Evolutionary conservation across 139 green algal genomes (phyloP).

Genomic region (Chlamydomonas incerta): DNA sequence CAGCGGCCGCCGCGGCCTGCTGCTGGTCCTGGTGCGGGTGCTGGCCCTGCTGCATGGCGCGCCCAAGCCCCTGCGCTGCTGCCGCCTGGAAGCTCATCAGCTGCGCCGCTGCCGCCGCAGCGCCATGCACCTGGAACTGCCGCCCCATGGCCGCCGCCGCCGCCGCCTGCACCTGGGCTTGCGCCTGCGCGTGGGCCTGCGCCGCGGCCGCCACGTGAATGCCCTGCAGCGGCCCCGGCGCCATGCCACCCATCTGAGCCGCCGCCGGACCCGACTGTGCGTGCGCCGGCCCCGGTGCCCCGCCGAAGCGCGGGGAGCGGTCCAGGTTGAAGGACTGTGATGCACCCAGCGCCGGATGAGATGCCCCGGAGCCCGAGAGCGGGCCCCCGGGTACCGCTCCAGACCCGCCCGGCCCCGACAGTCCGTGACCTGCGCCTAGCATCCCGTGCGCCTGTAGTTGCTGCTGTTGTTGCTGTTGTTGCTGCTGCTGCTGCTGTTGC

Average conservation of each 20-base stretch:
- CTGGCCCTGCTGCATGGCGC: neutral
- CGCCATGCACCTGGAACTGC: neutral
- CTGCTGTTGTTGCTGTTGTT: neutral
- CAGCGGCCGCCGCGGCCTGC: neutral
- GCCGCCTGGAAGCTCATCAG: constrained; percentile 3
- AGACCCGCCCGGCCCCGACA: too few species aligned
- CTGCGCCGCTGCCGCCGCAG: constrained; percentile 63
- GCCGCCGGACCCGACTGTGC: neutral
- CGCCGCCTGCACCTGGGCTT: neutral
- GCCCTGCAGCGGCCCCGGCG: neutral
- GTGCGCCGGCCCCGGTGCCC: neutral
- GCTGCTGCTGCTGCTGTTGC: neutral
- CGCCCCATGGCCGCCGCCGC: neutral
- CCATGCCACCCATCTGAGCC: too few species aligned
- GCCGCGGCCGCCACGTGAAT: neutral
- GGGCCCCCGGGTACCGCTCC: too few species aligned
- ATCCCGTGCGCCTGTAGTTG: neutral
- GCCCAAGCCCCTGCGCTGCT: constrained; percentile 1
- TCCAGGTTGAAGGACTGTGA: neutral
- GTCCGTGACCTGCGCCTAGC: too few species aligned
- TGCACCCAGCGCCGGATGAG: too few species aligned
- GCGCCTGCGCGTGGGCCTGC: neutral
- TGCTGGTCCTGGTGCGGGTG: neutral
- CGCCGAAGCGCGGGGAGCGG: neutral
- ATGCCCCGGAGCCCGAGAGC: too few species aligned